Conservation (phyloP, 2,329 filamentous ascomycete genomes). For the Colletotrichum coccodes region DNA sequence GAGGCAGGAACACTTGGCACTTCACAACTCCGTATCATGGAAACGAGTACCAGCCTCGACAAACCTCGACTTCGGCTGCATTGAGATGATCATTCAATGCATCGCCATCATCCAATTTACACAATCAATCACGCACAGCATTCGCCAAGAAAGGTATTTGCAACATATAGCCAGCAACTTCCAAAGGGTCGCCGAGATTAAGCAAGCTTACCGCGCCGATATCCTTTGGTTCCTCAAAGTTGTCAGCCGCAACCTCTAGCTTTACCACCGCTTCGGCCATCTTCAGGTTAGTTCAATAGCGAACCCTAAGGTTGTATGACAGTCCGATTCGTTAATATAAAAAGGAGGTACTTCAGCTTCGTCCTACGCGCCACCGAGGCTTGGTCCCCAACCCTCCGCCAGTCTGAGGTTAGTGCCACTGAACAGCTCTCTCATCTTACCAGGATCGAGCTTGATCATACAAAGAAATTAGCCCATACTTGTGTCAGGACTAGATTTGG, state of each 20-base stretch:
- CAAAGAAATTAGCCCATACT: neutral
- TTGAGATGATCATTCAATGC: neutral
- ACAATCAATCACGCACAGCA: neutral
- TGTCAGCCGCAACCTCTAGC: neutral
- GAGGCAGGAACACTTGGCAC: neutral
- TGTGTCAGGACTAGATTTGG: too few species aligned
- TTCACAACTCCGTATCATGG: neutral
- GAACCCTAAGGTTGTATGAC: neutral
- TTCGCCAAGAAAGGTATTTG: neutral
- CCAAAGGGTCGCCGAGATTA: too few species aligned
- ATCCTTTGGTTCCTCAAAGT: neutral
- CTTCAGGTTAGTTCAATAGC: neutral
- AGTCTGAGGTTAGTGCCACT: neutral
- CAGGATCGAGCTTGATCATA: neutral
- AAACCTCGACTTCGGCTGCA: too few species aligned
- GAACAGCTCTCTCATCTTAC: too few species aligned
- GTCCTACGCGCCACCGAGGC: neutral
- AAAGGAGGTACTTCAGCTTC: neutral
- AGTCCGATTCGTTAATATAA: neutral
- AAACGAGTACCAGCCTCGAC: neutral
- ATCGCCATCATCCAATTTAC: neutral
- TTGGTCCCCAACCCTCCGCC: neutral
- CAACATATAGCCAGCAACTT: neutral
- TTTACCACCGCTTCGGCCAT: neutral
- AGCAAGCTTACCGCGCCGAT: neutral